Evolutionary conservation across 2,329 filamentous ascomycete genomes (phyloP), one percentile per base, ranked within the genome.

Genomic region (Alternaria hordeiaustralica): DNA sequence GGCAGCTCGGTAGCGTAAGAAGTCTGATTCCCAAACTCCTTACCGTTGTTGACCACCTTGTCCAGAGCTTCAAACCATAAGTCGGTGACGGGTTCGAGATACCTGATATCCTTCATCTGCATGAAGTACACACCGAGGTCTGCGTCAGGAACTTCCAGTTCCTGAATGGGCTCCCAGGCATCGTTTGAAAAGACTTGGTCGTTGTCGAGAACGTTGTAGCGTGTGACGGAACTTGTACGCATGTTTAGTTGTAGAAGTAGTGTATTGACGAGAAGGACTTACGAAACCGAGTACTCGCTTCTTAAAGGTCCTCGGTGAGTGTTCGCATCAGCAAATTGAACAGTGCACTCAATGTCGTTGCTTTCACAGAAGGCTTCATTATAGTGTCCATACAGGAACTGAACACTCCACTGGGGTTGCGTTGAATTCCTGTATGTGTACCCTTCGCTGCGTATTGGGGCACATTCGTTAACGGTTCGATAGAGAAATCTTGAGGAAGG

Each of bases 381-480:
- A 36, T 9, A 36, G 15, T 36, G 13, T 36, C 33, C 33, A n/a
- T 36, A 36, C 33, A 36, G 33, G 33, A 36, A 36, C 15, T 36
- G 15, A n/a, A n/a, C 15, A 36, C 33, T 36, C 33, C 15, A 36
- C 15, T 36, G 33, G 33, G 15, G 33, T 36, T n/a, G 33, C 33
- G 33, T 36, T 36, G 33, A 36, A 36, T 36, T 36, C 2, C 15
- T 36, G 33, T 36, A 36, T 36, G 15, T 36, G 60, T 70, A 71
- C 1, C 65, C 65, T 20, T 69, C 47, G 2, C 63, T 68, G 9
- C 56, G 64, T 4, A 75, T 28, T 15, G 72, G 73, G 3, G 72
- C 72, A 55, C 72, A 76, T 9, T 70, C 63, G 15, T 65, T 63
- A 5, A 71, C 65, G 11, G 61, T 58, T 9, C 73, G 64, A 8